A percentile compares a stretch with the other conserved stretches of the same genome.
phyloP scores from a whole-genome alignment of 192 early-diverging fungal species.

The Backusella mclennaniae region DNA sequence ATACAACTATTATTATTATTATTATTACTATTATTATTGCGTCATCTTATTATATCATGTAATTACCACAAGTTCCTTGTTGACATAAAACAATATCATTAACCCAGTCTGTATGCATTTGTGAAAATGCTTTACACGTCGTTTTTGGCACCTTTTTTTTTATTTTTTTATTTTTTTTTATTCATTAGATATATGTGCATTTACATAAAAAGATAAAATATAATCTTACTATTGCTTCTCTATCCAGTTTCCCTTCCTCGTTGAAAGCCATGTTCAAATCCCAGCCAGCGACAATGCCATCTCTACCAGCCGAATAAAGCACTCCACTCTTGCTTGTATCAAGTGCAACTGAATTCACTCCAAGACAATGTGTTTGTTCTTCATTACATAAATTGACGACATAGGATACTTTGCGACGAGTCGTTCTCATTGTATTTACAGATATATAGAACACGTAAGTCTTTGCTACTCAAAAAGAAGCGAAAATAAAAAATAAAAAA shows the following conservation, averaged over 20 bases:
- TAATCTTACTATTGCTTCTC: neutral
- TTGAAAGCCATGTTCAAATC: conserved; percentile 59
- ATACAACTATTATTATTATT: conserved; percentile 52
- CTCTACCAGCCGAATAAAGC: conserved; percentile 88
- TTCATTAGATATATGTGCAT: neutral
- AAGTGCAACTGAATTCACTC: conserved; percentile 85
- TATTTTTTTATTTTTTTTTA: neutral
- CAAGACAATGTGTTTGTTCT: conserved; percentile 70
- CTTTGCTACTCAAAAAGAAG: neutral
- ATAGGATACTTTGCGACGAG: conserved; percentile 56
- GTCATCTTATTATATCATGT: too few relatives aligned
- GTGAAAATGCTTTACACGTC: conserved; percentile 62
- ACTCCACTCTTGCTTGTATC: conserved; percentile 55
- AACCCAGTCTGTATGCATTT: conserved; percentile 95
- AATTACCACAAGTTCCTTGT: conserved; percentile 55
- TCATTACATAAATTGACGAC: conserved; percentile 54
- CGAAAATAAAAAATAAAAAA: neutral
- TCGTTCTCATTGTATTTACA: neutral
- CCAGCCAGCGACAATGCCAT: conserved; percentile 88
- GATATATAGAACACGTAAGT: conserved; percentile 14
- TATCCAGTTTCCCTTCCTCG: conserved; percentile 3
- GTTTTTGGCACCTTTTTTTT: conserved; percentile 42
- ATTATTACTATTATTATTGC: too few relatives aligned
- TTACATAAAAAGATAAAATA: neutral
- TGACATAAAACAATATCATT: conserved; percentile 87